A percentile compares a stretch with the other conserved stretches of the same genome.
These are phyloP conservation scores for Nymphaea colorata DNA, from an alignment of 164 flowering plant species.

Conservation along the genomic window DNA sequence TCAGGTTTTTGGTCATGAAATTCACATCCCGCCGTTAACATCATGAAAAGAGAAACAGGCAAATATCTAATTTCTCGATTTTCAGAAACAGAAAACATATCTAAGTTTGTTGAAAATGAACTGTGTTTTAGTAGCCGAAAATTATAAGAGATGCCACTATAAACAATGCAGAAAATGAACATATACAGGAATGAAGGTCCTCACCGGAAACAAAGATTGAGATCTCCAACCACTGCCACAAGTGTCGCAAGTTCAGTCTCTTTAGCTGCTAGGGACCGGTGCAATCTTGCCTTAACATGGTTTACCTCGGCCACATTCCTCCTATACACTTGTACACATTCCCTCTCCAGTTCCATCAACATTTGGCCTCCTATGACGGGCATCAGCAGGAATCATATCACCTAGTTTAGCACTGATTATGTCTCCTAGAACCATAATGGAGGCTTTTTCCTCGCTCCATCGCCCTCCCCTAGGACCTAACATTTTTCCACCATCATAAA, in stretches of 20 bases:
- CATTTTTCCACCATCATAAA: not conserved
- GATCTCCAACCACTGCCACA: slow-evolving; percentile 78
- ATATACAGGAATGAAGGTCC: too few relatives aligned
- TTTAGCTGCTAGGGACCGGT: slow-evolving; percentile 67
- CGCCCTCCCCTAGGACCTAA: slow-evolving; percentile 60
- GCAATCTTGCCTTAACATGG: slow-evolving; percentile 63
- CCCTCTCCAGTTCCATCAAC: slow-evolving; percentile 73
- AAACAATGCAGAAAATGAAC: too few relatives aligned
- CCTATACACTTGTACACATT: slow-evolving; percentile 67
- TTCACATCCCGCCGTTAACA: too few relatives aligned
- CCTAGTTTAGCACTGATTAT: slow-evolving; percentile 64
- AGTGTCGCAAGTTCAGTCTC: slow-evolving; percentile 87
- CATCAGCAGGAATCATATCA: slow-evolving; percentile 79
- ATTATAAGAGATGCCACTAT: too few relatives aligned
- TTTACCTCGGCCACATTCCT: slow-evolving; percentile 87
- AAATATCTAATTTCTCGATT: too few relatives aligned
- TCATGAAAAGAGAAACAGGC: too few relatives aligned
- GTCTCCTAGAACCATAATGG: slow-evolving; percentile 71
- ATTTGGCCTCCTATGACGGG: slow-evolving; percentile 76
- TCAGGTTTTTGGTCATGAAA: too few relatives aligned
- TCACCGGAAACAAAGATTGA: slow-evolving; percentile 50
- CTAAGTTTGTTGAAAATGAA: too few relatives aligned
- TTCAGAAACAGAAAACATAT: too few relatives aligned
- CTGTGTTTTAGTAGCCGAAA: too few relatives aligned
- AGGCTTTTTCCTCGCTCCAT: slow-evolving; percentile 67